Percentiles rank a stretch among this genome's conserved stretches.
These are phyloP conservation scores for Fusarium bactridioides DNA, from an alignment of 2,329 filamentous ascomycete species.

Conservation along the genomic window DNA sequence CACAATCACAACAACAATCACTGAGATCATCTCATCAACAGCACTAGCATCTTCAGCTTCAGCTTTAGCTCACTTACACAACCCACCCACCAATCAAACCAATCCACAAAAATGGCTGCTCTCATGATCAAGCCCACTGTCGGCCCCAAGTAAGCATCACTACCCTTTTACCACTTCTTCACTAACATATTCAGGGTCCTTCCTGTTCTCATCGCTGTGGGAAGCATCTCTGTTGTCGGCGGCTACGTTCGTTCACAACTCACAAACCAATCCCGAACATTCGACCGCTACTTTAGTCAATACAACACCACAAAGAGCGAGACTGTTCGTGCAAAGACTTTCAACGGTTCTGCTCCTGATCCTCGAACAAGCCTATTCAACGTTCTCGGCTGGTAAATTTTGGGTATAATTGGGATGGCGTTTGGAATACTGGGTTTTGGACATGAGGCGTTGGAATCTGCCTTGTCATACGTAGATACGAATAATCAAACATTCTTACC, in stretches of 20 bases:
- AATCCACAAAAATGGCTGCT: slow-evolving; percentile 29
- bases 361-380: slow-evolving; percentile 39
- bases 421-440: slow-evolving; percentile 1
- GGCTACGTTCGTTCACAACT: slow-evolving; percentile 33
- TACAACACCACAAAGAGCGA: slow-evolving; percentile 39
- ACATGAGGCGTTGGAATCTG: slow-evolving; percentile 9
- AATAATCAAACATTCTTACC: background rate
- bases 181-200: slow-evolving; percentile 18
- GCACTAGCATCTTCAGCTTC: slow-evolving; percentile 3
- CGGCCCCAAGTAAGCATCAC: slow-evolving; percentile 29
- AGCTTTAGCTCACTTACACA: slow-evolving; percentile 18
- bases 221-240: slow-evolving; percentile 30
- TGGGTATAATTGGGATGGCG: background rate
- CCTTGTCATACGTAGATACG: background rate
- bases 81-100: slow-evolving; percentile 19
- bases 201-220: slow-evolving; percentile 35
- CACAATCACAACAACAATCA: slow-evolving; percentile 15
- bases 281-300: slow-evolving; percentile 37
- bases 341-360: slow-evolving; percentile 35
- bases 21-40: slow-evolving; percentile 18
- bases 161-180: background rate
- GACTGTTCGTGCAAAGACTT: slow-evolving; percentile 27
- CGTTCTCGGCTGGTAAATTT: slow-evolving; percentile 35
- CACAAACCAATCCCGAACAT: slow-evolving; percentile 27
- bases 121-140: slow-evolving; percentile 31